Conservation (phyloP, 306 rosid species). For the Alnus glutinosa region DNA sequence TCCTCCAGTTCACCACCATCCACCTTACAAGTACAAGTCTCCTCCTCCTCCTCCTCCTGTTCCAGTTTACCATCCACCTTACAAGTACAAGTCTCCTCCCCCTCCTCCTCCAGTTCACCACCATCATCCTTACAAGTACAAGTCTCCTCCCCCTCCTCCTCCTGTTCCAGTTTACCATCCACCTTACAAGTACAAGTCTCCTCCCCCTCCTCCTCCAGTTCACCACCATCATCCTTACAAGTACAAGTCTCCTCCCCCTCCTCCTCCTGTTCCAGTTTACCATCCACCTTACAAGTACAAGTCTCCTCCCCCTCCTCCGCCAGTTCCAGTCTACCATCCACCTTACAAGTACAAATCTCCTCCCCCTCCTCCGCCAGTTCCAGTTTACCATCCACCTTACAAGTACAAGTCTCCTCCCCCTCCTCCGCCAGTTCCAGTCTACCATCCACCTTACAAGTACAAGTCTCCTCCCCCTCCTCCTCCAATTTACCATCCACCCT, state of each 20-base stretch:
- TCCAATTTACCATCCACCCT: constrained; percentile 14
- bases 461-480: constrained; percentile 36
- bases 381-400: background rate
- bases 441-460: background rate
- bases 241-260: background rate
- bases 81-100: background rate
- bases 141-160: background rate
- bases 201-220: background rate
- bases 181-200: background rate
- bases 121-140: background rate
- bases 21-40: background rate
- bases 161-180: background rate
- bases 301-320: constrained; percentile 21
- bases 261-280: background rate
- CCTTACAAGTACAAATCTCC: constrained; percentile 20
- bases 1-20: too few species aligned
- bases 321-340: background rate
- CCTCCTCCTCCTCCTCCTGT: background rate
- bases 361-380: background rate
- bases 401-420: constrained; percentile 25
- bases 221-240: background rate
- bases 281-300: background rate
- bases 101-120: background rate
- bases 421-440: background rate
- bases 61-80: background rate